Evolutionary conservation across 306 rosid genomes (phyloP), one percentile per base, ranked within the genome.

Genomic region (Dalbergia oliveri): DNA sequence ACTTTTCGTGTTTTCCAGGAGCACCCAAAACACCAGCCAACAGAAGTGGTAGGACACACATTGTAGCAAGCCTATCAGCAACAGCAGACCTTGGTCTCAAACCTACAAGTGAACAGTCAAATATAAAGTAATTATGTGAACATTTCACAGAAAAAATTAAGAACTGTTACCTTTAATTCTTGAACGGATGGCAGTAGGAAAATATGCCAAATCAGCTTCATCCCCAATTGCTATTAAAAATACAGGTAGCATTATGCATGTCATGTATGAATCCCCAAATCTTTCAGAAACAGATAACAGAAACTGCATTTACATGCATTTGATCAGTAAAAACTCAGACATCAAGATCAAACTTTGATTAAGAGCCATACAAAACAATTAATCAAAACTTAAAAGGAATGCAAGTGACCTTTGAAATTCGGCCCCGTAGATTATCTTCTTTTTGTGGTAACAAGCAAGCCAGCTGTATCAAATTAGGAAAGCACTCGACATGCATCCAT

Each of bases 401-500:
- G 76, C 58, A 88, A 69, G 66, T 35, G 61, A 95, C 99, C 97
- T 86, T 93, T 47, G 96, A 88, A 76, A 89, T 87, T 74, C 86
- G 91, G 84, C 89, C 91, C 73, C 98, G 87, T 79, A 95, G 87
- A 75, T 82, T 87, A 75, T 95, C 99, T 86, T 93, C 99, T 86
- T 95, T 95, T 41, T 91, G 98, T 70, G 97, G 95, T 76, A 95
- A 87, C 77, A 89, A 84, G 88, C 97, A 90, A 54, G 94, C 92
- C 71, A 95, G 86, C 80, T 89, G 89, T 63, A 95, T 89, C 86
- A 95, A 88, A 83, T 85, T 89, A 72, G 99, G 96, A 83, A 95
- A 87, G 89, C 99, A 95, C 58, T 91, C 91, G 47, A 73, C 85
- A 86, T 95, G 99, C 83, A 95, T 83, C 98, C 99, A 95, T 84